Percentiles rank a stretch among this genome's conserved stretches.
These are phyloP conservation scores for Durusdinium trenchii DNA, from an alignment of 73 alveolate genomes.

Conservation along the genomic window DNA sequence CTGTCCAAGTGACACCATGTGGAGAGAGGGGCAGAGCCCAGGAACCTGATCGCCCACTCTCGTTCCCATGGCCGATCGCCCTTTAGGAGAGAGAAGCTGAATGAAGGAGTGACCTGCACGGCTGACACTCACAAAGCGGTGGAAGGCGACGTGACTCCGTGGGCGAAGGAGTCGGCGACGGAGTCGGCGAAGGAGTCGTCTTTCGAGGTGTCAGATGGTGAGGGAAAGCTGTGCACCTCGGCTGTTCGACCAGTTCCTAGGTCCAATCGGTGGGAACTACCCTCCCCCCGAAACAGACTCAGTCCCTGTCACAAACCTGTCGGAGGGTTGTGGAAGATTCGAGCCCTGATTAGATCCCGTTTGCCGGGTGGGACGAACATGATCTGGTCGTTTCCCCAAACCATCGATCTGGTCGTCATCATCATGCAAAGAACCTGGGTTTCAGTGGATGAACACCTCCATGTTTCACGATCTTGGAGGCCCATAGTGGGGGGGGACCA, in stretches of 20 bases:
- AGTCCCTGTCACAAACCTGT: background rate
- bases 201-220: background rate
- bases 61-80: background rate
- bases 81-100: conserved; percentile 61
- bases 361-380: no score
- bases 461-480: no score
- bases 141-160: background rate
- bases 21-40: no score
- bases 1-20: no score
- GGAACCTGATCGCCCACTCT: no score
- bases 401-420: no score
- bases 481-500: no score
- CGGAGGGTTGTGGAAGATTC: background rate
- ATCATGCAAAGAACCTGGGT: no score
- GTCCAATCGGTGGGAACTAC: background rate
- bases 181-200: background rate
- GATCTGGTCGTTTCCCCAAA: no score
- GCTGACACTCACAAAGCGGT: conserved; percentile 82
- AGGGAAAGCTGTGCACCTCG: background rate
- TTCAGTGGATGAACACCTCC: no score
- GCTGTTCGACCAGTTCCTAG: background rate
- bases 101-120: conserved; percentile 74
- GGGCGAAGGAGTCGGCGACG: background rate
- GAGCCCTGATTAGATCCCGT: no score
- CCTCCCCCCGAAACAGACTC: background rate